Conservation (phyloP, 257 asterid species). For the Penstemon barbatus region DNA sequence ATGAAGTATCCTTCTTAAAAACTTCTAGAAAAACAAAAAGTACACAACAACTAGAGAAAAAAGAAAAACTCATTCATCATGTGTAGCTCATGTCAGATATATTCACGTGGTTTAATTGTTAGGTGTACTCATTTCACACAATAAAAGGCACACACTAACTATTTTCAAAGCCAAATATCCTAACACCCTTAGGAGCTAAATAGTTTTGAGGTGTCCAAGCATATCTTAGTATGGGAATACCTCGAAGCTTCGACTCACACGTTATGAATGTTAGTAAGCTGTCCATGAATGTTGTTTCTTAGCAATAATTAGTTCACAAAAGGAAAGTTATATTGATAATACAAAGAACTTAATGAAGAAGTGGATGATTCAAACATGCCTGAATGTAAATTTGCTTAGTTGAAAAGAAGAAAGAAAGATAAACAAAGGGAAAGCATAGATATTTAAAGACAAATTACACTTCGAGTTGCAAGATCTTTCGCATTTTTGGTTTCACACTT, state of each 20-base stretch:
- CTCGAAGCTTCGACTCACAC: not conserved
- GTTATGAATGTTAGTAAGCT: too few species aligned
- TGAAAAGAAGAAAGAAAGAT: not conserved
- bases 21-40: too few species aligned
- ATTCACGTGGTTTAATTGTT: too few species aligned
- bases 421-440: conserved; percentile 19
- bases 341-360: too few species aligned
- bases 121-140: not conserved
- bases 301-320: conserved; percentile 7
- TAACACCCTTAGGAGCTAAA: not conserved
- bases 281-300: not conserved
- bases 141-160: conserved; percentile 6
- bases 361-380: conserved; percentile 11
- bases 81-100: too few species aligned
- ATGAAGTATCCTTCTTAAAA: too few species aligned
- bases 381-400: not conserved
- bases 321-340: not conserved
- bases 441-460: too few species aligned
- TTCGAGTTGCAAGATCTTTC: too few species aligned
- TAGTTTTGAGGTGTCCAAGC: not conserved
- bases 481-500: too few species aligned
- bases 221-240: conserved; percentile 13
- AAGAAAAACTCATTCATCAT: too few species aligned
- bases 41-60: too few species aligned
- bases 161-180: not conserved